Evolutionary conservation across 352 stramenopile species (phyloP), one percentile per base, ranked within the genome.

Genomic region (Phytophthora idaei): DNA sequence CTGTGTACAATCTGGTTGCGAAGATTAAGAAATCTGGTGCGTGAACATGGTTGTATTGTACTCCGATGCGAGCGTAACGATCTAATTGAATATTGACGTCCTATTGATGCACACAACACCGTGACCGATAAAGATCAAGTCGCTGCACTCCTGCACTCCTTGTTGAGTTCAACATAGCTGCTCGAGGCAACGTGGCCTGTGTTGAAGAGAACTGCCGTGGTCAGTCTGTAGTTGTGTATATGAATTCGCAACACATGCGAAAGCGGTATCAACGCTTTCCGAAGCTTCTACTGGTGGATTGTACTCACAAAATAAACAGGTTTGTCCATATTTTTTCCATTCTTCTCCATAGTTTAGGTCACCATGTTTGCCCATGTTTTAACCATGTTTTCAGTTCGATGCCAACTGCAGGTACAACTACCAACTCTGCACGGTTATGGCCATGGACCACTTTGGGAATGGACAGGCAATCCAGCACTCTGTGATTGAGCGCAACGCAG

Each of bases 231-330:
- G 61, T 55, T 0, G 31, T 58, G 1, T 49, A 46, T 21, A 0
- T 21, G 0, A 21, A 21, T 21, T 21, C 21, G 21, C 21, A 21
- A 21, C 21, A 21, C 21, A 21, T 21, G 21, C 0, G 21, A 21
- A 21, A 21, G 21, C 21, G 21, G 21, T 21, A 21, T 0, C 1
- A 44, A 54, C 9, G 47, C 7, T 28, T 59, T 10, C 37, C 45
- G 0, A 47, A 63, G 29, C 1, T 69, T 6, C 8, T 69, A 31
- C 11, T 69, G 5, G 28, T 64, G 12, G 61, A 69, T 21, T 59
- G 61, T 31, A 69, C 53, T 0, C 53, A 69, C 29, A 69, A 69
- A 9, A 68, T 50, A 1, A 63, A 58, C 36, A n/a, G 45, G 61
- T 68, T n/a, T 0, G 28, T 29, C 14, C 2, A 3, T 5, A 3